These are phyloP conservation scores for Curvularia sp. DNA, from an alignment of 2,329 filamentous ascomycete species.

Conservation along the genomic window DNA sequence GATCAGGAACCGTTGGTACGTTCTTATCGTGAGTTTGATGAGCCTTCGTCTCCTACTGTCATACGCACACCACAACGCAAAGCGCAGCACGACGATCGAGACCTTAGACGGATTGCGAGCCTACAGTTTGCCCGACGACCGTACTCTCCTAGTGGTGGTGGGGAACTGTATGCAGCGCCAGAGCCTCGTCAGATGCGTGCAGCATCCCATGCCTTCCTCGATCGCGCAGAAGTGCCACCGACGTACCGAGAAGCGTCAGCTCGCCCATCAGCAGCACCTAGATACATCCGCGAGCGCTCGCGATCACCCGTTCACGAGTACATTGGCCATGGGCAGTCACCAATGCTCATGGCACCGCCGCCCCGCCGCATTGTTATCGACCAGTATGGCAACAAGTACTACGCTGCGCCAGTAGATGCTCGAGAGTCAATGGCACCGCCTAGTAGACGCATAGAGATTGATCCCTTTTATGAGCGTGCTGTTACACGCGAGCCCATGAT, in stretches of 20 bases:
- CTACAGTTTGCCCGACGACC: slow-evolving; percentile 57
- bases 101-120: slow-evolving; percentile 58
- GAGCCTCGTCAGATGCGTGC: slow-evolving; percentile 50
- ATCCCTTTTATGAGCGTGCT: slow-evolving; percentile 71
- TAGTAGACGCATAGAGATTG: slow-evolving; percentile 58
- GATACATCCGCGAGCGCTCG: slow-evolving; percentile 54
- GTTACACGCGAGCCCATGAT: slow-evolving; percentile 62
- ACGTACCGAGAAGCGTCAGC: slow-evolving; percentile 50
- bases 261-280: slow-evolving; percentile 46
- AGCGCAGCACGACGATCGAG: slow-evolving; percentile 54
- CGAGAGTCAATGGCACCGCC: slow-evolving; percentile 64
- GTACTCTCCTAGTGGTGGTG: slow-evolving; percentile 47
- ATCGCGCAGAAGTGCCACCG: slow-evolving; percentile 46
- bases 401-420: slow-evolving; percentile 60
- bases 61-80: slow-evolving; percentile 51
- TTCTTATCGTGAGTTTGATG: slow-evolving; percentile 54
- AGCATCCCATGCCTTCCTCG: slow-evolving; percentile 53
- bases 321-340: slow-evolving; percentile 48
- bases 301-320: slow-evolving; percentile 52
- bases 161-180: slow-evolving; percentile 50
- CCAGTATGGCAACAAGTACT: slow-evolving; percentile 82
- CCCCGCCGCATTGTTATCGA: slow-evolving; percentile 78
- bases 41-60: slow-evolving; percentile 50
- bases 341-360: slow-evolving; percentile 55
- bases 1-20: slow-evolving; percentile 48